Evolutionary conservation across 108 stramenopile species (phyloP).

Genomic region (Nitzschia palea): DNA sequence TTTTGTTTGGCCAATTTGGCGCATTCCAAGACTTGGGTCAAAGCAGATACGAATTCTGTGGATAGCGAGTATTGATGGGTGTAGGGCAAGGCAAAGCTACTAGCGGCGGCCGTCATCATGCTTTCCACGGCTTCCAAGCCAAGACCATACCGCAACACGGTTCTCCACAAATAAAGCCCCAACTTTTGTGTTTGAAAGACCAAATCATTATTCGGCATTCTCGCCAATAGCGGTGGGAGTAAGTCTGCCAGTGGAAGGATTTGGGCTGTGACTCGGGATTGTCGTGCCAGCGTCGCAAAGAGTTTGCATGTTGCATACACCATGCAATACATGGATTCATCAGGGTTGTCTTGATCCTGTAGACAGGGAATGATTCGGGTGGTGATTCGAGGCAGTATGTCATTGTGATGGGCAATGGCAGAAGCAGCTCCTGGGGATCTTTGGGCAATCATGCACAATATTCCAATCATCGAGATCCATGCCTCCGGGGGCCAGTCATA

Average conservation of each 20-base stretch:
- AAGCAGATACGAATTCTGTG: slow-evolving; percentile 54
- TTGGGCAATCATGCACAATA: slow-evolving; percentile 69
- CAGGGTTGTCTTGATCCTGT: slow-evolving; percentile 3
- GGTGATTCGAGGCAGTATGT: slow-evolving; percentile 38
- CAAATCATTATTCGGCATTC: slow-evolving; percentile 17
- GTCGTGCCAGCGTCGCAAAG: slow-evolving; percentile 64
- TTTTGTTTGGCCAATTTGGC: slow-evolving; percentile 16
- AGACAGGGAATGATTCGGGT: background rate
- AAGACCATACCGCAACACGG: slow-evolving; percentile 72
- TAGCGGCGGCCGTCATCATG: slow-evolving; percentile 49
- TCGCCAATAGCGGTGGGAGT: slow-evolving; percentile 34
- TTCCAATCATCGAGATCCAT: slow-evolving; percentile 61
- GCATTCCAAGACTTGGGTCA: slow-evolving; percentile 40
- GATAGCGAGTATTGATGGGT: slow-evolving; percentile 35
- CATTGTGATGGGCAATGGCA: slow-evolving; percentile 71
- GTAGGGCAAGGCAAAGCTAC: slow-evolving; percentile 33
- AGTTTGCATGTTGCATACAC: slow-evolving; percentile 54
- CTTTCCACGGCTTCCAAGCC: slow-evolving; percentile 49
- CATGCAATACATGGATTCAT: background rate
- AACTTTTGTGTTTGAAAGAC: slow-evolving; percentile 51
- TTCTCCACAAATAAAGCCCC: slow-evolving; percentile 69
- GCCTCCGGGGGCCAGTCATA: slow-evolving; percentile 23
- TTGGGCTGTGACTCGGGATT: slow-evolving; percentile 73
- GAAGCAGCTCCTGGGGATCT: slow-evolving; percentile 83
- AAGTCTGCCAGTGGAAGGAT: slow-evolving; percentile 26